Evolutionary conservation across 495 filamentous ascomycete species (phyloP).

Genomic region (Penicillium silybi): DNA sequence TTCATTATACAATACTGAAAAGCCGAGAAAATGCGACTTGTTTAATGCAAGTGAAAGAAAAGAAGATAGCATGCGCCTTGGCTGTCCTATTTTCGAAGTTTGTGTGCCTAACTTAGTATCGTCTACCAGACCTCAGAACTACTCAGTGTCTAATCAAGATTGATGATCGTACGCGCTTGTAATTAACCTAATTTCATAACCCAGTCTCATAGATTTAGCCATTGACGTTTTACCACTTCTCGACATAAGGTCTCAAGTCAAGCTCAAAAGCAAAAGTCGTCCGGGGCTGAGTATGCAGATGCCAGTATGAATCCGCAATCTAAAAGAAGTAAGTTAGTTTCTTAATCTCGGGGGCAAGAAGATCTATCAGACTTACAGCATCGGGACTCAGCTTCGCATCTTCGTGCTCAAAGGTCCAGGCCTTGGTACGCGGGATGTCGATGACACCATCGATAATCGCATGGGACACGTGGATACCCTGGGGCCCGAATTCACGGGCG

Average conservation of each 20-base stretch:
- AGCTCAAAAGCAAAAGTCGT: constrained; percentile 81
- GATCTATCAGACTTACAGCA: constrained; percentile 55
- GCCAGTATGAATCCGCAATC: constrained; percentile 91
- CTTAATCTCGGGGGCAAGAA: background rate
- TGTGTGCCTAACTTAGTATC: background rate
- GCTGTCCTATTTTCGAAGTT: background rate
- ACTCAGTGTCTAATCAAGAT: background rate
- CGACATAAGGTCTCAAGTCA: constrained; percentile 74
- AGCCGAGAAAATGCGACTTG: too few species aligned
- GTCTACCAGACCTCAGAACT: background rate
- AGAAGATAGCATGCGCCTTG: background rate
- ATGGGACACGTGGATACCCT: constrained; percentile 86
- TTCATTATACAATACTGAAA: too few species aligned
- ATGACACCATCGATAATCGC: constrained; percentile 86
- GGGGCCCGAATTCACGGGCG: constrained; percentile 82
- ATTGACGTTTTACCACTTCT: constrained; percentile 57
- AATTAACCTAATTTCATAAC: too few species aligned
- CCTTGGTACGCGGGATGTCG: constrained; percentile 71
- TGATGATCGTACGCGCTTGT: background rate
- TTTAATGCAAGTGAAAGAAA: background rate
- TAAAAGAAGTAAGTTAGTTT: constrained; percentile 31
- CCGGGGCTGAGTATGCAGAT: constrained; percentile 79
- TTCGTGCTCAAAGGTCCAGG: constrained; percentile 51
- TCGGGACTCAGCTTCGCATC: constrained; percentile 79
- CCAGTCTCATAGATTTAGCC: background rate